These are phyloP conservation scores for Acer campestre DNA, from an alignment of 345 rosid species.

Conservation along the genomic window DNA sequence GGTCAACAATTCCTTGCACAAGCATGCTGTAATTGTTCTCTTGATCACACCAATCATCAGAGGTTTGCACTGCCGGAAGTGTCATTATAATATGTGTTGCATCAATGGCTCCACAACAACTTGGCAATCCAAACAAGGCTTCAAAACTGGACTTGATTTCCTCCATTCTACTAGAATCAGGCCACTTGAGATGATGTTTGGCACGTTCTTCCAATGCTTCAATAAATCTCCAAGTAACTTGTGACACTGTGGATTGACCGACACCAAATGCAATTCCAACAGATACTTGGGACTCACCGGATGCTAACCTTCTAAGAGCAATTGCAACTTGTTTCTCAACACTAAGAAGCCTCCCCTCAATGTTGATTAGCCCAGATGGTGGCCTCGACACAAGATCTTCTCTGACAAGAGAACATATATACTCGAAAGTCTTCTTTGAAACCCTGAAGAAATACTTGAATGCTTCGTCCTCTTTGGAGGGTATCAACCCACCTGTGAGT, in stretches of 20 bases:
- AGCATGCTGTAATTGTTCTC: constrained; percentile 91
- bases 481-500: constrained; percentile 42
- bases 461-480: constrained; percentile 74
- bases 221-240: constrained; percentile 96
- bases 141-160: constrained; percentile 74
- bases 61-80: constrained; percentile 89
- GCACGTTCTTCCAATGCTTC: constrained; percentile 94
- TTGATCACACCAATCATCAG: constrained; percentile 93
- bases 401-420: constrained; percentile 84
- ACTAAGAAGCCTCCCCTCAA: constrained; percentile 94
- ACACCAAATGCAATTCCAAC: constrained; percentile 91
- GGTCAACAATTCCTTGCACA: constrained; percentile 85
- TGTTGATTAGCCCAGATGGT: constrained; percentile 93
- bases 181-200: constrained; percentile 91
- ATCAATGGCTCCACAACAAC: constrained; percentile 92
- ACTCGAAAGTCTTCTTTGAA: constrained; percentile 78
- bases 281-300: constrained; percentile 96
- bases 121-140: constrained; percentile 66
- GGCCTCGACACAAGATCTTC: constrained; percentile 92
- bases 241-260: constrained; percentile 97
- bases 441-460: constrained; percentile 90
- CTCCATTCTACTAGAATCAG: constrained; percentile 57
- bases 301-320: constrained; percentile 82
- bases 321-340: constrained; percentile 98
- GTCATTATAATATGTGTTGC: constrained; percentile 90